phyloP scores from a whole-genome alignment of 495 filamentous ascomycete genomes.

The Penicillium desertorum region DNA sequence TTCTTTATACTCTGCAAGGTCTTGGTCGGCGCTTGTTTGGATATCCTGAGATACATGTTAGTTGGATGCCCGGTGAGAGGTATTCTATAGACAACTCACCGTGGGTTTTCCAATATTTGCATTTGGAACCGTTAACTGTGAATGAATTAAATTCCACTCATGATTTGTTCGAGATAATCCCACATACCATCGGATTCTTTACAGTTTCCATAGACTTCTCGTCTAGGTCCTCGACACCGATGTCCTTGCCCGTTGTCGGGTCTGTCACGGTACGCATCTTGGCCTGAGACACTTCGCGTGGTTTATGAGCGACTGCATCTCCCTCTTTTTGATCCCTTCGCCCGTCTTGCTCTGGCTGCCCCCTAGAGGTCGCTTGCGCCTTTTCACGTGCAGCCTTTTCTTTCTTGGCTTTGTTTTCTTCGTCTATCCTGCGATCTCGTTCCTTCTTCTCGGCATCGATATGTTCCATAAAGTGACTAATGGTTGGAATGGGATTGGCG shows the following conservation, averaged over 20 bases:
- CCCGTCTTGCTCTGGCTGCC: slow-evolving; percentile 41
- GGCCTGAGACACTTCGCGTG: slow-evolving; percentile 45
- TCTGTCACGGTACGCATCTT: slow-evolving; percentile 75
- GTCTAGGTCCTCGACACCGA: slow-evolving; percentile 83
- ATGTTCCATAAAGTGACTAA: slow-evolving; percentile 76
- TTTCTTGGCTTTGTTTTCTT: slow-evolving; percentile 42
- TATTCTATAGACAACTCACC: slow-evolving; percentile 34
- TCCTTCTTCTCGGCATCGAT: slow-evolving; percentile 77
- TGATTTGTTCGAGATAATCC: not conserved
- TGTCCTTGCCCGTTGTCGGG: slow-evolving; percentile 79
- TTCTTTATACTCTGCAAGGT: slow-evolving; percentile 71
- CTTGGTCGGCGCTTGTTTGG: slow-evolving; percentile 60
- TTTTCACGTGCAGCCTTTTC: slow-evolving; percentile 24
- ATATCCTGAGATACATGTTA: slow-evolving; percentile 46
- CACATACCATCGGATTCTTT: slow-evolving; percentile 62
- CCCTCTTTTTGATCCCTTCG: slow-evolving; percentile 41
- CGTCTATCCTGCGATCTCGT: slow-evolving; percentile 66
- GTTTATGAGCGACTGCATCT: slow-evolving; percentile 39
- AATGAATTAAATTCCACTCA: not conserved
- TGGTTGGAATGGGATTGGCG: slow-evolving; percentile 77
- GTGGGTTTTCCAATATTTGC: slow-evolving; percentile 78
- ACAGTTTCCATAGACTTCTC: slow-evolving; percentile 67
- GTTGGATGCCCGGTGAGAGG: not conserved
- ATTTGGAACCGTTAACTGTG: slow-evolving; percentile 80
- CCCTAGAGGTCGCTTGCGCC: slow-evolving; percentile 40